These are phyloP conservation scores for Rhynchosporium secalis DNA, from an alignment of 2,329 filamentous ascomycete species.

Conservation along the genomic window DNA sequence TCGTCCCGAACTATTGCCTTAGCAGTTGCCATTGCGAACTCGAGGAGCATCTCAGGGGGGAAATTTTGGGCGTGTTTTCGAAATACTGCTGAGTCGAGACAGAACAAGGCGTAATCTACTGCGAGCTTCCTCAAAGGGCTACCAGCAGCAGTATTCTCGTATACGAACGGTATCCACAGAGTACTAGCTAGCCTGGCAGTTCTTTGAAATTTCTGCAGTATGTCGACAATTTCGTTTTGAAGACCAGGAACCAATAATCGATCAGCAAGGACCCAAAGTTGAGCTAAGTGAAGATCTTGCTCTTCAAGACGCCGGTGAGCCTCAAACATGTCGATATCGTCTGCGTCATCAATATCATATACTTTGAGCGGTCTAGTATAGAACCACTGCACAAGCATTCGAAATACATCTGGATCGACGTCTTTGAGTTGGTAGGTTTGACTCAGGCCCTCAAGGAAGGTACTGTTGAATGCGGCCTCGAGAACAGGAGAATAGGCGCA, in stretches of 20 bases:
- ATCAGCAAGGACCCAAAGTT: conserved; percentile 12
- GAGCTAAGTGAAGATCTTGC: conserved; percentile 3
- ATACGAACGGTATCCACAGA: conserved; percentile 6
- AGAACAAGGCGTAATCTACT: conserved; percentile 1
- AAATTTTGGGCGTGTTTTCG: not conserved
- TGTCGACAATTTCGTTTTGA: conserved; percentile 2
- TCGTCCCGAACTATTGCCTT: not conserved
- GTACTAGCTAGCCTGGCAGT: not conserved
- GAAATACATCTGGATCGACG: not conserved
- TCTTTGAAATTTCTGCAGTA: not conserved
- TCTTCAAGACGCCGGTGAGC: not conserved
- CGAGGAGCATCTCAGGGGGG: conserved; percentile 11
- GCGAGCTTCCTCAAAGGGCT: conserved; percentile 11
- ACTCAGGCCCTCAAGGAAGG: conserved; percentile 9
- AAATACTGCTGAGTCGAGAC: not conserved
- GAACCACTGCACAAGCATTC: not conserved
- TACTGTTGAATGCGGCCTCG: conserved; percentile 6
- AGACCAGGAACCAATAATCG: not conserved
- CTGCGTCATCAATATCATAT: not conserved
- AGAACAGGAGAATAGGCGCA: not conserved
- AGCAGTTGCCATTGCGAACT: conserved; percentile 1
- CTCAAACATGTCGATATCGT: not conserved
- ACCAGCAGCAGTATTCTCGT: conserved; percentile 8
- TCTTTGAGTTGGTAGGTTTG: conserved; percentile 5
- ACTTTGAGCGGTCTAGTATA: not conserved